Percentiles rank a stretch among this genome's conserved stretches.
phyloP scores from a whole-genome alignment of 345 rosid genomes.

The Aquilaria yunnanensis region DNA sequence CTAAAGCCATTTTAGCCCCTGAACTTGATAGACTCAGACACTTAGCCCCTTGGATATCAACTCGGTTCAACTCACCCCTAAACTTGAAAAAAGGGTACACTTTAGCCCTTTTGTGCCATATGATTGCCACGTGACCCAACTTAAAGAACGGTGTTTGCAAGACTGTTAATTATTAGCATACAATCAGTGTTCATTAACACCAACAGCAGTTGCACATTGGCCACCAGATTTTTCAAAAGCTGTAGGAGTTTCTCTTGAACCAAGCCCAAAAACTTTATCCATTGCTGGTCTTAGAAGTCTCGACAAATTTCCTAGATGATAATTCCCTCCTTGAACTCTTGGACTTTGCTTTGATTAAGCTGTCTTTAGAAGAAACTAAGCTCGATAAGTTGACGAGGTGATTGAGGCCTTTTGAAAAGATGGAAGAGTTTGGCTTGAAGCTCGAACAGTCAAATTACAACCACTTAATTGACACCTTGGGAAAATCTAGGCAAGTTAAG shows the following conservation, averaged over 20 bases:
- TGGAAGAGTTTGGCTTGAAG: slow-evolving; percentile 45
- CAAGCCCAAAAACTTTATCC: slow-evolving; percentile 84
- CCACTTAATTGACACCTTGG: slow-evolving; percentile 53
- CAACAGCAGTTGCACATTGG: slow-evolving; percentile 35
- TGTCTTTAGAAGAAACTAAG: background rate
- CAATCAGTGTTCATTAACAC: slow-evolving; percentile 22
- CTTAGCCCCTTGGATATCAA: no score
- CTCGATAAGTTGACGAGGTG: background rate
- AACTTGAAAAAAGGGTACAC: no score
- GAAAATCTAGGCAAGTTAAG: slow-evolving; percentile 62
- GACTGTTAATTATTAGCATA: no score
- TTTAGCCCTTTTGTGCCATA: no score
- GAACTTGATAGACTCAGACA: no score
- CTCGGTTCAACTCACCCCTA: no score
- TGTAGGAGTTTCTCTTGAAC: slow-evolving; percentile 29
- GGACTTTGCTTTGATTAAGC: slow-evolving; percentile 39
- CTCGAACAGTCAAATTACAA: slow-evolving; percentile 51
- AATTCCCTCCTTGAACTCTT: slow-evolving; percentile 33
- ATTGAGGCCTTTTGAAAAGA: background rate
- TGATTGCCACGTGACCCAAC: no score
- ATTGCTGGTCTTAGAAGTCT: slow-evolving; percentile 75
- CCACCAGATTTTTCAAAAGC: background rate
- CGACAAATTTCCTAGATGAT: slow-evolving; percentile 37
- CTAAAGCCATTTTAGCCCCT: no score
- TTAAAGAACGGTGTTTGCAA: no score